Evolutionary conservation across 352 stramenopile species (phyloP).

Genomic region (Globisporangium lucens): DNA sequence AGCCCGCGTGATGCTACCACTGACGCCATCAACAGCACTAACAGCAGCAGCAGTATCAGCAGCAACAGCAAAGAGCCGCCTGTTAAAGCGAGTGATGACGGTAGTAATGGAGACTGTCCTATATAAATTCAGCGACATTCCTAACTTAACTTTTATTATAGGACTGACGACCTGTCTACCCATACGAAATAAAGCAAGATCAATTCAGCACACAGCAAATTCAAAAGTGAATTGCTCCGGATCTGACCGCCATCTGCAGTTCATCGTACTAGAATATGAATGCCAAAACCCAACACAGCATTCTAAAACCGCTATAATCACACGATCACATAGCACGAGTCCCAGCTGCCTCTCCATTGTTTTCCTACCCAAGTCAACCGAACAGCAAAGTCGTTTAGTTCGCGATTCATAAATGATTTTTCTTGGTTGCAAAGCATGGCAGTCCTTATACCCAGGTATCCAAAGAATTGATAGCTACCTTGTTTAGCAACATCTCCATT

Average conservation of each 20-base stretch:
- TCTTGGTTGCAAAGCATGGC: too few species aligned
- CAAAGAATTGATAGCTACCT: too few species aligned
- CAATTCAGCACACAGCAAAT: neutral
- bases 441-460: too few species aligned
- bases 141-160: neutral
- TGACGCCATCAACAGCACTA: neutral
- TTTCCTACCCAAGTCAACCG: too few species aligned
- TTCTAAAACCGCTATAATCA: too few species aligned
- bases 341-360: too few species aligned
- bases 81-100: neutral
- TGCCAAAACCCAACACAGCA: too few species aligned
- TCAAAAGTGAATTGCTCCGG: neutral
- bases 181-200: neutral
- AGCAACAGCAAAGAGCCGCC: neutral
- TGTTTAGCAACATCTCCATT: too few species aligned
- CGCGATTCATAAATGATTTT: too few species aligned
- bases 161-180: neutral
- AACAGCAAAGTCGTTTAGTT: too few species aligned
- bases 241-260: neutral
- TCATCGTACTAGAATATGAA: too few species aligned
- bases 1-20: neutral
- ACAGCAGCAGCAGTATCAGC: neutral
- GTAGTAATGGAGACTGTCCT: neutral
- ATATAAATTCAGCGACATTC: neutral
- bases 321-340: too few species aligned